Conservation (phyloP, 495 filamentous ascomycete species). For the Aspergillus leporis region DNA sequence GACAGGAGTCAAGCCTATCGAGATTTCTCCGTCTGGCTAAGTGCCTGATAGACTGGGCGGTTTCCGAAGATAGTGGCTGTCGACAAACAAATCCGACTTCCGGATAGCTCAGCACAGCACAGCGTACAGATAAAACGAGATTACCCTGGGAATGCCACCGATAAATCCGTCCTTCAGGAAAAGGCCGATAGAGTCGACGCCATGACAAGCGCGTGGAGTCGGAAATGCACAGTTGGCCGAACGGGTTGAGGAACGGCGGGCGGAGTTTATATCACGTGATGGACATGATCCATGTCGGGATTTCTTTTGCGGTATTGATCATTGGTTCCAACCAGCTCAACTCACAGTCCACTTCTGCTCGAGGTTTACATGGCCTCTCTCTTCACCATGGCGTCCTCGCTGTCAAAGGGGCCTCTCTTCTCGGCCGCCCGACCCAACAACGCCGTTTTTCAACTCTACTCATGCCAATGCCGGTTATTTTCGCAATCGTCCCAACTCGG, state of each 20-base stretch:
- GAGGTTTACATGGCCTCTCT: conserved; percentile 2
- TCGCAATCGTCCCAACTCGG: conserved; percentile 33
- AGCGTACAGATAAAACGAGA: neutral
- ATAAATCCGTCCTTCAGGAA: neutral
- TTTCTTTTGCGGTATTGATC: conserved; percentile 10
- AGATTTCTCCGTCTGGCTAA: neutral
- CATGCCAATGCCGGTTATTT: conserved; percentile 40
- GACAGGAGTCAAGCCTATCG: neutral
- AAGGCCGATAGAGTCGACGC: neutral
- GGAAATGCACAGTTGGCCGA: neutral
- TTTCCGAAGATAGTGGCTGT: too few relatives aligned
- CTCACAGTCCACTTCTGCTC: neutral
- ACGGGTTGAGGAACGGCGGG: neutral
- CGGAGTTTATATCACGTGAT: conserved; percentile 1
- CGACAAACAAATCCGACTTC: too few relatives aligned
- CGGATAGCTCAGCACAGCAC: neutral
- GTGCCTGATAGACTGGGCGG: too few relatives aligned
- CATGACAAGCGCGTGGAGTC: neutral
- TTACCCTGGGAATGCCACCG: neutral
- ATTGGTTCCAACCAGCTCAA: neutral
- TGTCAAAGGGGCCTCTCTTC: conserved; percentile 28
- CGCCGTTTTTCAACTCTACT: conserved; percentile 15
- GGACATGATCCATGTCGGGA: neutral
- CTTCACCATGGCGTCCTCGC: conserved; percentile 39
- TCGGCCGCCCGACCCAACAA: conserved; percentile 19